phyloP scores from a whole-genome alignment of 1,284 basidiomycete species.

The Irpex lacteus region DNA sequence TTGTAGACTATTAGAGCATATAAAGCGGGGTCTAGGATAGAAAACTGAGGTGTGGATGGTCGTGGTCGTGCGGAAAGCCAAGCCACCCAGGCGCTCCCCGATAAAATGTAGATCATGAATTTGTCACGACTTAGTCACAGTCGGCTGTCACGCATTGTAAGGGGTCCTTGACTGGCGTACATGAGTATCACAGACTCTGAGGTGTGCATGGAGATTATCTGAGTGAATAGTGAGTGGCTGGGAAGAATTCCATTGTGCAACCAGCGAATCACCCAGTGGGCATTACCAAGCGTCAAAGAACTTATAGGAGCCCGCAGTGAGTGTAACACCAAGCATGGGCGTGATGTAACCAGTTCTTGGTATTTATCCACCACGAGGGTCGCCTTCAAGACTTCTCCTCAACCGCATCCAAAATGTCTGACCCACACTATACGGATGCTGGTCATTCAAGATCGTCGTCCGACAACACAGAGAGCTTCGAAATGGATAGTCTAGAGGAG shows the following conservation, averaged over 20 bases:
- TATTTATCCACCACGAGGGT: slow-evolving; percentile 1
- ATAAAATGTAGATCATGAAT: not conserved
- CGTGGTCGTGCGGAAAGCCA: not conserved
- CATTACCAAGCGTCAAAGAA: not conserved
- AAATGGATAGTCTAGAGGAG: slow-evolving; percentile 34
- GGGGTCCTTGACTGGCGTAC: too few relatives aligned
- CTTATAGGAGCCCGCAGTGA: not conserved
- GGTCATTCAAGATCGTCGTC: slow-evolving; percentile 14
- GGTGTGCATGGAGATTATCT: too few relatives aligned
- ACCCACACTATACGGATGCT: slow-evolving; percentile 13
- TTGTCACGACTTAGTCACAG: not conserved
- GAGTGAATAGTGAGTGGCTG: too few relatives aligned
- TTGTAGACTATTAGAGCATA: slow-evolving; percentile 27
- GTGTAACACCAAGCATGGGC: not conserved
- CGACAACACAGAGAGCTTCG: slow-evolving; percentile 31
- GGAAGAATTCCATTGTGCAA: not conserved
- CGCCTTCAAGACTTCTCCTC: not conserved
- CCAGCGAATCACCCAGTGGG: not conserved
- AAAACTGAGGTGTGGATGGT: not conserved
- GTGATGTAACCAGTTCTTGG: not conserved
- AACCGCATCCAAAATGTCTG: not conserved
- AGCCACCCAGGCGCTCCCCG: not conserved
- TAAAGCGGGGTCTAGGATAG: slow-evolving; percentile 2
- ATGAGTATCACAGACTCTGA: too few relatives aligned
- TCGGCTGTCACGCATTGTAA: not conserved